Percentiles rank a stretch among this genome's conserved stretches.
Evolutionary conservation across 495 filamentous ascomycete species (phyloP).

Genomic region (Daldinia loculata): DNA sequence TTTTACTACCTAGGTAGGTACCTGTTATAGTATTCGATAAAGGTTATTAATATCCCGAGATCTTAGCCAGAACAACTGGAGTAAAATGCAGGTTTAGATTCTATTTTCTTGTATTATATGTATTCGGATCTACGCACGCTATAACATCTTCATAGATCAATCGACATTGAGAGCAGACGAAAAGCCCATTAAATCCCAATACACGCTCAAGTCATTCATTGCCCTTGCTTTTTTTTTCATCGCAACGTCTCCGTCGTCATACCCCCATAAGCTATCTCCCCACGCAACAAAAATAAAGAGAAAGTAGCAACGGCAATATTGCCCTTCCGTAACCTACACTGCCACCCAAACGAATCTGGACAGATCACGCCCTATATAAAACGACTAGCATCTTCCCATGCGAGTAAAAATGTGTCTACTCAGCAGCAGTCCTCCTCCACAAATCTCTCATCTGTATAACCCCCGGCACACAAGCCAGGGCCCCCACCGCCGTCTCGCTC

Average conservation of each 20-base stretch:
- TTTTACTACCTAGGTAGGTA: no score
- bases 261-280: not conserved
- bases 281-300: not conserved
- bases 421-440: slow-evolving; percentile 62
- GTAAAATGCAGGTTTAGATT: not conserved
- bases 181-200: not conserved
- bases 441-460: slow-evolving; percentile 71
- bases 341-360: not conserved
- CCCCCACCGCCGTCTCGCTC: slow-evolving; percentile 65
- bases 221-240: not conserved
- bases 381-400: not conserved
- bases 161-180: slow-evolving; percentile 3
- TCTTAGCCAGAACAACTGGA: no score
- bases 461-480: slow-evolving; percentile 72
- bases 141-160: slow-evolving; percentile 5
- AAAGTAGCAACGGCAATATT: not conserved
- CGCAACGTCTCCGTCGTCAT: not conserved
- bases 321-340: not conserved
- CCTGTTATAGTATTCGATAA: no score
- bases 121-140: slow-evolving; percentile 6
- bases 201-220: not conserved
- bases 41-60: no score
- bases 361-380: not conserved
- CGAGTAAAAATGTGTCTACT: not conserved
- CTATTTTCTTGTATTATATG: not conserved